These are phyloP conservation scores for Hypocreales sp. DNA, from an alignment of 2,329 filamentous ascomycete species.

Conservation along the genomic window DNA sequence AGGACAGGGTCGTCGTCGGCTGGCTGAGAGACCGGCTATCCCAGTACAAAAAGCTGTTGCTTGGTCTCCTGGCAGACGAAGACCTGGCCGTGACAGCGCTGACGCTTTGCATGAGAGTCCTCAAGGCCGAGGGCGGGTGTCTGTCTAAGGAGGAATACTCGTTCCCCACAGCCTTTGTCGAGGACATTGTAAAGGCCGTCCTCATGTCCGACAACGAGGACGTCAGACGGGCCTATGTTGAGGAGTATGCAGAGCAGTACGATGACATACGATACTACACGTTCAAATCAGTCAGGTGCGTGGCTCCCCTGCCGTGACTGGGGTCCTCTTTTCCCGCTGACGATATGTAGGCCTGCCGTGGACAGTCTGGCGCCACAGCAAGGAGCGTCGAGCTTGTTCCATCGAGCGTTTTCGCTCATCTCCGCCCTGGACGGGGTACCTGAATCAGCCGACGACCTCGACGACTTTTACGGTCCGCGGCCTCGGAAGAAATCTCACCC, in stretches of 20 bases:
- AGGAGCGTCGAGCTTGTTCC: slow-evolving; percentile 21
- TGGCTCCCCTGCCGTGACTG: slow-evolving; percentile 8
- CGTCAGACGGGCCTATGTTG: slow-evolving; percentile 55
- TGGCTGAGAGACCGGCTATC: slow-evolving; percentile 66
- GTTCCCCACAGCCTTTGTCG: slow-evolving; percentile 55
- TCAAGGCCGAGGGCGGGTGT: slow-evolving; percentile 72
- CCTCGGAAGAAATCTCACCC: slow-evolving; percentile 54
- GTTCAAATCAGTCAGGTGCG: slow-evolving; percentile 58
- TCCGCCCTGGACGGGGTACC: slow-evolving; percentile 57
- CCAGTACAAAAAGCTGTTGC: slow-evolving; percentile 52
- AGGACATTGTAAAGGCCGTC: slow-evolving; percentile 45
- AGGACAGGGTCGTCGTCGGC: slow-evolving; percentile 55
- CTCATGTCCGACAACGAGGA: slow-evolving; percentile 41
- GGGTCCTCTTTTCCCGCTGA: slow-evolving; percentile 2
- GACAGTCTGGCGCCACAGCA: slow-evolving; percentile 8
- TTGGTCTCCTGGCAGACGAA: slow-evolving; percentile 45
- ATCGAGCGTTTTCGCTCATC: slow-evolving; percentile 46
- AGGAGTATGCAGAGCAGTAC: slow-evolving; percentile 64
- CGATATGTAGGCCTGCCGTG: slow-evolving; percentile 9
- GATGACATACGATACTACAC: slow-evolving; percentile 79
- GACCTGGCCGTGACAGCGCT: slow-evolving; percentile 55
- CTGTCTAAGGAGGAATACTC: slow-evolving; percentile 50
- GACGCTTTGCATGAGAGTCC: slow-evolving; percentile 65
- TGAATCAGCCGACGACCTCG: slow-evolving; percentile 46
- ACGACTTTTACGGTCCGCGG: slow-evolving; percentile 49